Percentiles rank a stretch among this genome's conserved stretches.
These are phyloP conservation scores for Meyerozyma smithsonii DNA, from an alignment of 1,139 yeast species.

Conservation along the genomic window DNA sequence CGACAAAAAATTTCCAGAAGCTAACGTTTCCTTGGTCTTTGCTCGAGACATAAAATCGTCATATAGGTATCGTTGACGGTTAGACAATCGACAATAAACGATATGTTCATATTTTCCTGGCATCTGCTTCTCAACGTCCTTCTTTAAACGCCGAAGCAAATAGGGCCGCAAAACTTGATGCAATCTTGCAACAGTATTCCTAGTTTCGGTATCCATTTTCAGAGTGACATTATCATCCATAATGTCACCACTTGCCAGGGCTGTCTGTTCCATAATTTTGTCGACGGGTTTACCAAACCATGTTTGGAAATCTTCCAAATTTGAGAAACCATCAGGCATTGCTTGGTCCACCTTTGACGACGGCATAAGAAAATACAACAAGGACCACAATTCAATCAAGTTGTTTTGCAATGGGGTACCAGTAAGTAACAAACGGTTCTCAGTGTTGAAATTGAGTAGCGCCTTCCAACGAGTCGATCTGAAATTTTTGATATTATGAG, in stretches of 20 bases:
- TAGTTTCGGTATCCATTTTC: conserved; percentile 61
- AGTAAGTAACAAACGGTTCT: conserved; percentile 78
- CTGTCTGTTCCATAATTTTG: conserved; percentile 68
- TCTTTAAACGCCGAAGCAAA: conserved; percentile 81
- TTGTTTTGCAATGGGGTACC: conserved; percentile 96
- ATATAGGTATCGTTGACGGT: conserved; percentile 85
- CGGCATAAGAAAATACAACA: conserved; percentile 93
- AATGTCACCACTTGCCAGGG: conserved; percentile 45
- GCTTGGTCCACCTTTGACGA: conserved; percentile 63
- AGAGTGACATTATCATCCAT: conserved; percentile 39
- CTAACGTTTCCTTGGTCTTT: conserved; percentile 87
- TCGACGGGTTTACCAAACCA: conserved; percentile 99
- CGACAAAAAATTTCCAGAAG: conserved; percentile 90
- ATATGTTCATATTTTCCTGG: conserved; percentile 97
- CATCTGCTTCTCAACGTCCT: conserved; percentile 98
- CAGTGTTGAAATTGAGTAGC: conserved; percentile 85
- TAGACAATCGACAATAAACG: conserved; percentile 85
- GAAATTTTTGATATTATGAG: conserved; percentile 95
- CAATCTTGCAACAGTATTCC: conserved; percentile 76
- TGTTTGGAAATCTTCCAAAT: conserved; percentile 89
- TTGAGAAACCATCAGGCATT: conserved; percentile 96
- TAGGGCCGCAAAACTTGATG: conserved; percentile 95
- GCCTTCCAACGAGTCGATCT: conserved; percentile 98
- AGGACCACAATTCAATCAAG: conserved; percentile 89
- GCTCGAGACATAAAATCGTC: conserved; percentile 98